Evolutionary conservation across 139 green algal genomes (phyloP).

Genomic region (Coccomyxa sp.): DNA sequence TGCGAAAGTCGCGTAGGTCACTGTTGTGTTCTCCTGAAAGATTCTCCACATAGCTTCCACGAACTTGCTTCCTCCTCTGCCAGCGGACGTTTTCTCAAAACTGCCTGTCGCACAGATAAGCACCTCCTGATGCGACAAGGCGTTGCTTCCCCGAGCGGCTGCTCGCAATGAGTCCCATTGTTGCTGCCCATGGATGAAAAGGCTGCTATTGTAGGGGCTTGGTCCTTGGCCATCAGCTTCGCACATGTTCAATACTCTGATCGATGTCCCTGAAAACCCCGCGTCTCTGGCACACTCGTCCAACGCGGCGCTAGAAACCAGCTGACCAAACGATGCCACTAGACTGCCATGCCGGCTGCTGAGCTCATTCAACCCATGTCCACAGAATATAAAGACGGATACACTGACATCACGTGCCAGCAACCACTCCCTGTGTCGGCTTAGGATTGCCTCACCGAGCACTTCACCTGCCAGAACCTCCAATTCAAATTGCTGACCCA

Average conservation of each 20-base stretch:
- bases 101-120: background rate
- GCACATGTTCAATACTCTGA: slow-evolving; percentile 1
- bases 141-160: background rate
- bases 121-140: background rate
- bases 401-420: background rate
- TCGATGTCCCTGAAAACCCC: background rate
- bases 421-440: background rate
- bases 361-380: background rate
- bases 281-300: background rate
- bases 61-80: background rate
- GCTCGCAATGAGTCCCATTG: background rate
- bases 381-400: slow-evolving; percentile 1
- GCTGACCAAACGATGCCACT: background rate
- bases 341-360: background rate
- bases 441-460: background rate
- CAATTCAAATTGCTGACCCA: slow-evolving; percentile 1
- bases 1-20: background rate
- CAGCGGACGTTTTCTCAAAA: background rate
- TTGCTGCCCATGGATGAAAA: slow-evolving; percentile 1
- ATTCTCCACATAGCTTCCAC: slow-evolving; percentile 1
- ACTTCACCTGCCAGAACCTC: background rate
- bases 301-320: background rate
- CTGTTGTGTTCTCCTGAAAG: slow-evolving; percentile 1
- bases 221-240: background rate
- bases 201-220: background rate